Evolutionary conservation across 1,284 basidiomycete genomes (phyloP).

Genomic region (Cryptococcus hybrid): DNA sequence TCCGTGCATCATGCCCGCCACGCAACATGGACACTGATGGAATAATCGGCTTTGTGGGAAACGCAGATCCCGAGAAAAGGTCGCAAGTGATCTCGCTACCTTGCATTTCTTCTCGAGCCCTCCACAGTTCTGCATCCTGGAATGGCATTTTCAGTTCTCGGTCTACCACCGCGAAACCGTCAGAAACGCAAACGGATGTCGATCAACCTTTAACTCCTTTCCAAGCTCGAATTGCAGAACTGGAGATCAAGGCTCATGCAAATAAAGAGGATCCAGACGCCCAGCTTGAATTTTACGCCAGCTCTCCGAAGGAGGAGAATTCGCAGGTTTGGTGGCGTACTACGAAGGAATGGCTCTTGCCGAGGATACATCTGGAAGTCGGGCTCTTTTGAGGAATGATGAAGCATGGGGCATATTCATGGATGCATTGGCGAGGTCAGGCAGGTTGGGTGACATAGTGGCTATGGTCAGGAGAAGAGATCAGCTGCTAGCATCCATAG

Average conservation of each 20-base stretch:
- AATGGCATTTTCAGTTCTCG: too few species aligned
- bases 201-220: slow-evolving; percentile 28
- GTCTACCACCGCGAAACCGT: too few species aligned
- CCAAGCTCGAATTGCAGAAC: slow-evolving; percentile 38
- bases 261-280: slow-evolving; percentile 18
- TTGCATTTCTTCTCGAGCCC: too few species aligned
- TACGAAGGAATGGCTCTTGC: slow-evolving; percentile 39
- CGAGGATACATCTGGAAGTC: slow-evolving; percentile 14
- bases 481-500: slow-evolving; percentile 7
- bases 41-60: too few species aligned
- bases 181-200: too few species aligned
- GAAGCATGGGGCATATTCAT: slow-evolving; percentile 38
- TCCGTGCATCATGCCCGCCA: too few species aligned
- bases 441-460: slow-evolving; percentile 33
- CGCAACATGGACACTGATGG: too few species aligned
- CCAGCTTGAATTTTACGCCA: slow-evolving; percentile 39
- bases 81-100: too few species aligned
- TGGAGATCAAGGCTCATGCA: slow-evolving; percentile 36
- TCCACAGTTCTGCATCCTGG: too few species aligned
- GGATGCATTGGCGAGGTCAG: slow-evolving; percentile 26
- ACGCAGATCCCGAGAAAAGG: too few species aligned
- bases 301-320: slow-evolving; percentile 34
- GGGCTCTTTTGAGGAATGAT: slow-evolving; percentile 29
- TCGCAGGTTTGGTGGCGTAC: slow-evolving; percentile 30
- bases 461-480: slow-evolving; percentile 32